phyloP scores from a whole-genome alignment of 306 rosid species.

The Castanopsis chinensis region DNA sequence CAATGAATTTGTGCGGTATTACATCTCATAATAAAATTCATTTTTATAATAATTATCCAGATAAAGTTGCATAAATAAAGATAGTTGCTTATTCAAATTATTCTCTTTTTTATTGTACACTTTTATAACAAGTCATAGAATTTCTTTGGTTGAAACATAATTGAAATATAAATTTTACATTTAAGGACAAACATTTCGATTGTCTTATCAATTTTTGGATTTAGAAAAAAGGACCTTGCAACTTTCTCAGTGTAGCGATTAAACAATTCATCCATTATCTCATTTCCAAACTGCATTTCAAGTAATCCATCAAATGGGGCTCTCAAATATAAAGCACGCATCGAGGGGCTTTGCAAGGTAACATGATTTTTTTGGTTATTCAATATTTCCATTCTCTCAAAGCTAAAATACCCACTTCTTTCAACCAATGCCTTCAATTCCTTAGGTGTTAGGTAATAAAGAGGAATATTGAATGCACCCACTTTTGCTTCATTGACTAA shows the following conservation, averaged over 20 bases:
- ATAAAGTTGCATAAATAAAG: too few species aligned
- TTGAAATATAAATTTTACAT: neutral
- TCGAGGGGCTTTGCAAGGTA: neutral
- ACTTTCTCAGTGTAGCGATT: constrained; percentile 17
- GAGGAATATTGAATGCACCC: constrained; percentile 31
- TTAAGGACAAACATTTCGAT: constrained; percentile 10
- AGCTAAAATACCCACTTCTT: constrained; percentile 22
- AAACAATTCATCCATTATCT: constrained; percentile 24
- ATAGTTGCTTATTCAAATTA: too few species aligned
- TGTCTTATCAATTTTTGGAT: neutral
- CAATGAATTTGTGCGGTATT: too few species aligned
- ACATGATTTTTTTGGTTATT: neutral
- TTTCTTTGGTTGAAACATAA: neutral
- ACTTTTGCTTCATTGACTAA: constrained; percentile 28
- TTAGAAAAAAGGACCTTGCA: constrained; percentile 5
- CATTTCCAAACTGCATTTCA: constrained; percentile 30
- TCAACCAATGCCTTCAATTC: constrained; percentile 18
- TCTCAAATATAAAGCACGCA: constrained; percentile 1
- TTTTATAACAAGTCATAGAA: too few species aligned
- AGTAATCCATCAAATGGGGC: constrained; percentile 17
- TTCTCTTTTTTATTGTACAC: too few species aligned
- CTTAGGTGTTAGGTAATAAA: constrained; percentile 8
- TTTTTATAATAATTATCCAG: too few species aligned
- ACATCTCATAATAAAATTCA: too few species aligned
- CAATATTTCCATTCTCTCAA: constrained; percentile 12